Percentiles rank a stretch among this genome's conserved stretches.
These are phyloP conservation scores for Ophiostoma ips DNA, from an alignment of 2,329 filamentous ascomycete species.

Conservation along the genomic window DNA sequence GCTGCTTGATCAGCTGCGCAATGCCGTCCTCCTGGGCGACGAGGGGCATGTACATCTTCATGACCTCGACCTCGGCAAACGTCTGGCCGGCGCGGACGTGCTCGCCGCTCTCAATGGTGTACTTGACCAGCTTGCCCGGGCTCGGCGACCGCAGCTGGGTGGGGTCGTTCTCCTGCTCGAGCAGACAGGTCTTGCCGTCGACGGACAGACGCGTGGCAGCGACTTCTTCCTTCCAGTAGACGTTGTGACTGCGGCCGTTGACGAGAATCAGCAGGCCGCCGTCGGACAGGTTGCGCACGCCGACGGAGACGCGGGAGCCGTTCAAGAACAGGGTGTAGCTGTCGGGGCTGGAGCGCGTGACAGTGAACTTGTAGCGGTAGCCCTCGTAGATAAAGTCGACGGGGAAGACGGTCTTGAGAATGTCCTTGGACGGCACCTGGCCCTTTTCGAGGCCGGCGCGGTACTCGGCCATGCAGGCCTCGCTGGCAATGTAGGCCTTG, in stretches of 20 bases:
- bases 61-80: conserved; percentile 96
- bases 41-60: conserved; percentile 99
- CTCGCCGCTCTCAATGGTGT: conserved; percentile 85
- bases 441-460: conserved; percentile 83
- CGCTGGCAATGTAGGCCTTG: conserved; percentile 89
- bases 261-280: conserved; percentile 86
- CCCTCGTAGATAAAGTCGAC: conserved; percentile 99
- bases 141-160: conserved; percentile 91
- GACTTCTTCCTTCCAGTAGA: conserved; percentile 99
- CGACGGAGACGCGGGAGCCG: conserved; percentile 88
- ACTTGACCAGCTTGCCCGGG: conserved; percentile 96
- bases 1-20: conserved; percentile 97
- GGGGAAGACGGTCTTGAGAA: conserved; percentile 93
- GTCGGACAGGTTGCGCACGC: conserved; percentile 82
- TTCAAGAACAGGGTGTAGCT: conserved; percentile 99
- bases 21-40: conserved; percentile 89
- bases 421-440: conserved; percentile 91
- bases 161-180: conserved; percentile 98
- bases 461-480: conserved; percentile 78
- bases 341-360: conserved; percentile 78
- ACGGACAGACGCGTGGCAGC: conserved; percentile 91
- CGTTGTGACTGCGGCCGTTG: conserved; percentile 85
- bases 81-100: conserved; percentile 86
- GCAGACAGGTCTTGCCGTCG: conserved; percentile 92
- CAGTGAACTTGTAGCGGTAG: conserved; percentile 93